Evolutionary conservation across 331 rosid species (phyloP).

Genomic region (Prunus yedoensis): DNA sequence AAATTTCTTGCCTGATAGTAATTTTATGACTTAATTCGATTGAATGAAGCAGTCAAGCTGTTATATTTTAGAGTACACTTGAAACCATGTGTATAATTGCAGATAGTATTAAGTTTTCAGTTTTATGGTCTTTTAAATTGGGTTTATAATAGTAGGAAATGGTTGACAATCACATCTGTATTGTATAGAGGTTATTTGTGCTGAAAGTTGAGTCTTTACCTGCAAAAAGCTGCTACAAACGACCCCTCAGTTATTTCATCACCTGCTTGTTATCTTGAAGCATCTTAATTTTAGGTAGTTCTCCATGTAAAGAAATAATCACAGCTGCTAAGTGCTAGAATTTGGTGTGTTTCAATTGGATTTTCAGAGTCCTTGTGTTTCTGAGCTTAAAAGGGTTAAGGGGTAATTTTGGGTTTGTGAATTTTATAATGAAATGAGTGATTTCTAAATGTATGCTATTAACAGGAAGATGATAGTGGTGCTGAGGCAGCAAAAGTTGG

Average conservation of each 20-base stretch:
- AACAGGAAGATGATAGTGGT: constrained; percentile 80
- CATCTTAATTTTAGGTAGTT: not conserved
- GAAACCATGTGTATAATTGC: not conserved
- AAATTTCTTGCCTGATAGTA: not conserved
- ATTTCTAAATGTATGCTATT: constrained; percentile 10
- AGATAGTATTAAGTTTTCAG: not conserved
- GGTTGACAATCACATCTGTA: not conserved
- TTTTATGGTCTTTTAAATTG: not conserved
- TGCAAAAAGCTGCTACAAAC: not conserved
- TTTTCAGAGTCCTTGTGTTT: not conserved
- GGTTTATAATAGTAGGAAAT: not conserved
- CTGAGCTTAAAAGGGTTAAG: not conserved
- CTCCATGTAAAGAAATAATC: not conserved
- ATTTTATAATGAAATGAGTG: constrained; percentile 7
- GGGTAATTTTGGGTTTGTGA: not conserved
- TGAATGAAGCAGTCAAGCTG: not conserved
- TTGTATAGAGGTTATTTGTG: not conserved
- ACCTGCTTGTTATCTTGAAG: not conserved
- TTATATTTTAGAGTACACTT: not conserved
- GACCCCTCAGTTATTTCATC: not conserved
- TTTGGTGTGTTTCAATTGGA: not conserved
- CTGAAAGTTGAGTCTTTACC: not conserved
- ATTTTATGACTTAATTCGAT: not conserved
- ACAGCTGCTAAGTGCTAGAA: not conserved
- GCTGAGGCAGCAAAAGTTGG: constrained; percentile 62